These are phyloP conservation scores for Backusella mclennaniae DNA, from an alignment of 192 early-diverging fungal species.

Conservation along the genomic window DNA sequence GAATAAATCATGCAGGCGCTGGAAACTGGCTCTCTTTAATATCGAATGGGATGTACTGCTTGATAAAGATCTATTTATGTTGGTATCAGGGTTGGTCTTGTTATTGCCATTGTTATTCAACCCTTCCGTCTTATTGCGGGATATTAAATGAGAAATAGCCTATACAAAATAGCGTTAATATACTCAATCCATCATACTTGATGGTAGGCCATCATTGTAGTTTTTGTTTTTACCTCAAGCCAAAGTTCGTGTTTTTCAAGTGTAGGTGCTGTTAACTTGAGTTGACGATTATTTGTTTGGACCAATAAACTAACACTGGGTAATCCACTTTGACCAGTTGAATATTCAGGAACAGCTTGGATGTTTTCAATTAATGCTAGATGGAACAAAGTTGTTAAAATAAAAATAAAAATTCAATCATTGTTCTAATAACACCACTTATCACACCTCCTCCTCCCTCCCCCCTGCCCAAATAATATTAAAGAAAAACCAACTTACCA, in stretches of 20 bases:
- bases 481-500: slow-evolving; percentile 31
- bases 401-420: neutral
- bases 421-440: neutral
- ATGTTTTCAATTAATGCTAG: slow-evolving; percentile 65
- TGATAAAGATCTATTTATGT: slow-evolving; percentile 4
- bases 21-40: slow-evolving; percentile 7
- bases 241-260: slow-evolving; percentile 71
- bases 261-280: slow-evolving; percentile 70
- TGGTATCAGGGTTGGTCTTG: neutral
- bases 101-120: neutral
- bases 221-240: slow-evolving; percentile 50
- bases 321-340: slow-evolving; percentile 34
- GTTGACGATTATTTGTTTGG: slow-evolving; percentile 64
- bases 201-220: neutral
- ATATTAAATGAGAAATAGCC: slow-evolving; percentile 23
- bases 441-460: neutral
- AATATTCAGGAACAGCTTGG: slow-evolving; percentile 49
- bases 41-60: neutral
- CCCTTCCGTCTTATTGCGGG: neutral
- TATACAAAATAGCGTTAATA: neutral
- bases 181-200: neutral
- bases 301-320: slow-evolving; percentile 62
- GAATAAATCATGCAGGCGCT: slow-evolving; percentile 12
- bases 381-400: slow-evolving; percentile 8
- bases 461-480: too few species aligned